Evolutionary conservation across 495 filamentous ascomycete species (phyloP).

Genomic region (Penicillium atrosanguineum): DNA sequence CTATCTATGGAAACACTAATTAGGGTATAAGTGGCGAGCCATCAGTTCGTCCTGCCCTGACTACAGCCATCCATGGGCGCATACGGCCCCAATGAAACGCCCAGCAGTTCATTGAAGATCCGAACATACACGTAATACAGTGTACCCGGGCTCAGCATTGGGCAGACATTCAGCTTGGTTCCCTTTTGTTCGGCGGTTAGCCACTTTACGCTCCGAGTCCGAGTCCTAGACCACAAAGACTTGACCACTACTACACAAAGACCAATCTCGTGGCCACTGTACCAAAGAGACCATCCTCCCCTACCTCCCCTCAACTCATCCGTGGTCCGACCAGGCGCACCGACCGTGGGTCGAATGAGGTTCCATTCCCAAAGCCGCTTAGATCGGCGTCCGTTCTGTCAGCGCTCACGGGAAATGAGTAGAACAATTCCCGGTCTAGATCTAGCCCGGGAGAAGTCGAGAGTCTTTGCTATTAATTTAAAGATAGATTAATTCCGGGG

Average conservation of each 20-base stretch:
- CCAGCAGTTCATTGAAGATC: background rate
- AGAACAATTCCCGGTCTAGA: background rate
- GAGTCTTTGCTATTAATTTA: slow-evolving; percentile 2
- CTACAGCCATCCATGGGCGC: background rate
- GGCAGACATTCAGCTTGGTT: background rate
- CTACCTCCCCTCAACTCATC: background rate
- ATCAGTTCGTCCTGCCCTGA: background rate
- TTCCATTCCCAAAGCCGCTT: background rate
- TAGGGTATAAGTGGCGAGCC: background rate
- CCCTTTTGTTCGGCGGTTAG: background rate
- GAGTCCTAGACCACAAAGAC: background rate
- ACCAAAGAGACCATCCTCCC: background rate
- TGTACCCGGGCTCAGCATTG: background rate
- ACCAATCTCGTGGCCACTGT: too few relatives aligned
- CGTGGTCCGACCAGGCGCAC: background rate
- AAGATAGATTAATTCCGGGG: slow-evolving; percentile 5
- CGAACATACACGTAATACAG: background rate
- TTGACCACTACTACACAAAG: too few relatives aligned
- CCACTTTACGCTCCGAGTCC: background rate
- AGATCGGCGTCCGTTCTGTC: background rate
- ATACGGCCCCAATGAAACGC: background rate
- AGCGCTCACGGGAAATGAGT: background rate
- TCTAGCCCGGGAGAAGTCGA: background rate
- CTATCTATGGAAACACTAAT: too few relatives aligned
- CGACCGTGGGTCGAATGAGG: slow-evolving; percentile 1